Evolutionary conservation across 805 yeast genomes (phyloP), one percentile per base, ranked within the genome.

Genomic region (Candida awuae): DNA sequence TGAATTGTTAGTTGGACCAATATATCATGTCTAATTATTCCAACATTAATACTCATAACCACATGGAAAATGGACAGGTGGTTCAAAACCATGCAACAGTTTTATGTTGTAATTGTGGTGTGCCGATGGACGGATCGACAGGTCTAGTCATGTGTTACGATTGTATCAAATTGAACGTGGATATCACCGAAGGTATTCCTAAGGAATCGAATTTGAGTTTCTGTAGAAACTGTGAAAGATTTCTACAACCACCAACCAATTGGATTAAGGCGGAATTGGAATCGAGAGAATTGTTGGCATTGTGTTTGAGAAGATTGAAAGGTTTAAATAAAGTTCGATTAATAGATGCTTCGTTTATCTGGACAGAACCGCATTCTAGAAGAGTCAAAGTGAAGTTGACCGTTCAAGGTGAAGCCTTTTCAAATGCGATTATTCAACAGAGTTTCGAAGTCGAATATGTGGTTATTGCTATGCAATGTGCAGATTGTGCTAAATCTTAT

Each of bases 281-380:
- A 65, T 83, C 94, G 18, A 72, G 98, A 61, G 97, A 92, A 61
- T 68, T 92, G 38, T 67, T 92, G 45, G 97, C 98, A 1, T 66
- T 92, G 31, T 84, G 97, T 67, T 67, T 92, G 47, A 78, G 90
- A 63, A 76, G 90, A 58, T 69, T 92, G 54, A 85, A 83, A 52
- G 97, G 97, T 41, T 69, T 92, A 50, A 79, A 75, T 49, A 83
- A 84, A 54, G 92, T 87, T 33, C 70, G 96, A 52, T 67, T 92
- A 44, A 77, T 86, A 30, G 97, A 92, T 65, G 99, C 98, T 2
- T 75, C 88, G 5, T 92, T 88, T 53, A 77, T 94, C 45, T 92
- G 99, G 99, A 92, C 99, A 1, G 99, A 92, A 66, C 98, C 99
- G 3, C 99, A 92, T 62, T 87, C 97, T 20, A 75, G 98, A 62